phyloP scores from a whole-genome alignment of 257 asterid species.

The Scutellaria baicalensis region DNA sequence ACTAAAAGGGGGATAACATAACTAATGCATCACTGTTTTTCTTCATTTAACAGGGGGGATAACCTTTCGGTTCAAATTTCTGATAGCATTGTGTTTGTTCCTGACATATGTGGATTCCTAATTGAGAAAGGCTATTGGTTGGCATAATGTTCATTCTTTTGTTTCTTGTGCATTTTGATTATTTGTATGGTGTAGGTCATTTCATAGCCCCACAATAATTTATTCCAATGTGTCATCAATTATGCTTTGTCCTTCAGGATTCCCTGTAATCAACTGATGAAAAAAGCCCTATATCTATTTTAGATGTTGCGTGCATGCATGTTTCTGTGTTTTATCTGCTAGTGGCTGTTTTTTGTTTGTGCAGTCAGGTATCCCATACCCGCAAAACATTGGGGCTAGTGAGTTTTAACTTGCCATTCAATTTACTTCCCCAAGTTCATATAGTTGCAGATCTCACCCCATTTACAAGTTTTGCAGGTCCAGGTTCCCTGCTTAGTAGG shows the following conservation, averaged over 20 bases:
- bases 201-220: neutral
- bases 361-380: slow-evolving; percentile 69
- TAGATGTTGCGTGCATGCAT: neutral
- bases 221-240: neutral
- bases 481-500: slow-evolving; percentile 74
- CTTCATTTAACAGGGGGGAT: neutral
- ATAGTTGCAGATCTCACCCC: slow-evolving; percentile 31
- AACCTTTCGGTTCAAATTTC: neutral
- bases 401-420: slow-evolving; percentile 26
- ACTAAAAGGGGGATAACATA: too few species aligned
- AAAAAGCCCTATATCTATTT: too few species aligned
- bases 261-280: too few species aligned
- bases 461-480: slow-evolving; percentile 83
- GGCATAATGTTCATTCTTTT: neutral
- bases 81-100: neutral
- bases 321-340: neutral
- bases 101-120: neutral
- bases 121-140: neutral
- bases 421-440: neutral
- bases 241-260: too few species aligned
- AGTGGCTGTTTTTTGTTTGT: slow-evolving; percentile 31
- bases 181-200: neutral
- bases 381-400: slow-evolving; percentile 48
- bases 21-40: neutral
- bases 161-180: neutral